Base-by-base conservation (phyloP, 306 rosid species). In the Lathyrus sativus region DNA sequence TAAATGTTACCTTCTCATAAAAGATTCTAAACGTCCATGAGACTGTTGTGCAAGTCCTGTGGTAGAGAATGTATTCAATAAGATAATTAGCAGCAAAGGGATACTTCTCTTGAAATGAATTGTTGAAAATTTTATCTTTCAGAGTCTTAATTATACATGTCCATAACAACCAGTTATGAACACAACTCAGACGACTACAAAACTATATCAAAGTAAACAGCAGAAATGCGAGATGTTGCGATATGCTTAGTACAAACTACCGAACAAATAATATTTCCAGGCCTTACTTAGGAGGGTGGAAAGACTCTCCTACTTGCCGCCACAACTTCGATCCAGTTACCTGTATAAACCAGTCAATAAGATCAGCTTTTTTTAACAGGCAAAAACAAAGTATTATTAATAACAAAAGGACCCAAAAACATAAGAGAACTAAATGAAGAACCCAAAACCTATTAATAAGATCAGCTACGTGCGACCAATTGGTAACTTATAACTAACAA, bases 241-340 rank as follows among this genome's bases (percentile, higher is more conserved):
- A 41, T 66, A 67, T 51, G 72, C 42, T 67, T 63, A 63, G 51
- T 28, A 70, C 68, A 19, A 45, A 69, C 56, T 58, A 74, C 65
- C 17, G 39, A 67, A 31, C 42, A 78, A 60, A 60, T 24, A 11
- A n/a, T 11, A 53, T 42, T 12, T 56, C 7, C 15, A 29, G 31
- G 76, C 38, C 91, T 87, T 85, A 90, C 95, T 87, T 87, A 19
- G 95, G 96, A 71, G 96, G 96, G 68, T 87, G 84, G 86, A 90
- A 90, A 49, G 95, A 88, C 82, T 90, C 96, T 81, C 95, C 96
- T 39, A 90, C 91, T 90, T 85, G 95, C 73, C 96, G 90, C 96
- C 96, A 87, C 68, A 90, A 76, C 81, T 90, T 90, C 49, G 88
- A 80, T 56, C 83, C 63, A 64, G 95, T 90, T 82, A 90, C 96